Evolutionary conservation across 176 grass and related monocot species (phyloP).

Genomic region (Aegilops tauschii): DNA sequence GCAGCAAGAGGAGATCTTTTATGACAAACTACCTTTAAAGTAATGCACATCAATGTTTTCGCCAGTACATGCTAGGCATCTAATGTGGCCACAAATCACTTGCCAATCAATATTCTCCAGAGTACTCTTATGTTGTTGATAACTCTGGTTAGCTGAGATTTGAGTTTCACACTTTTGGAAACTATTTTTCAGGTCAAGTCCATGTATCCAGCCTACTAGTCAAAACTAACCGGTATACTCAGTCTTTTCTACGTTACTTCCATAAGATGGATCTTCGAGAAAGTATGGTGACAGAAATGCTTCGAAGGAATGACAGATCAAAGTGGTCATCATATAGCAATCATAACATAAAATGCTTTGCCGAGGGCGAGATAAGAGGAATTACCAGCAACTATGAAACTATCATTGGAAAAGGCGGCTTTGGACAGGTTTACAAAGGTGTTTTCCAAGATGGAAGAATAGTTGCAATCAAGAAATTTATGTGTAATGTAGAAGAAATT

Average conservation of each 20-base stretch:
- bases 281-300: background rate
- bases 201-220: background rate
- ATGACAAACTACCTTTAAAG: background rate
- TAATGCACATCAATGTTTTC: background rate
- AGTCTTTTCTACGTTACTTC: too few species aligned
- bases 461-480: conserved; percentile 15
- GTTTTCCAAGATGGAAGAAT: background rate
- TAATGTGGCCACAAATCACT: too few species aligned
- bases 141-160: background rate
- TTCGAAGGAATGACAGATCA: background rate
- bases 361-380: background rate
- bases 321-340: background rate
- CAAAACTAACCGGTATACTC: background rate
- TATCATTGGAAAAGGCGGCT: background rate
- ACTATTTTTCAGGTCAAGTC: background rate
- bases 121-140: background rate
- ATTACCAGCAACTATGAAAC: background rate
- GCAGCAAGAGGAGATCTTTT: background rate
- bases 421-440: background rate
- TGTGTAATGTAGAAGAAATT: background rate
- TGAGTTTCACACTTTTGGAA: background rate
- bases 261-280: background rate
- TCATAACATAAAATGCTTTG: background rate
- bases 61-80: background rate
- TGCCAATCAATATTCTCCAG: background rate